Conservation (phyloP, 805 yeast species). For the Alloascoidea hylecoeti region DNA sequence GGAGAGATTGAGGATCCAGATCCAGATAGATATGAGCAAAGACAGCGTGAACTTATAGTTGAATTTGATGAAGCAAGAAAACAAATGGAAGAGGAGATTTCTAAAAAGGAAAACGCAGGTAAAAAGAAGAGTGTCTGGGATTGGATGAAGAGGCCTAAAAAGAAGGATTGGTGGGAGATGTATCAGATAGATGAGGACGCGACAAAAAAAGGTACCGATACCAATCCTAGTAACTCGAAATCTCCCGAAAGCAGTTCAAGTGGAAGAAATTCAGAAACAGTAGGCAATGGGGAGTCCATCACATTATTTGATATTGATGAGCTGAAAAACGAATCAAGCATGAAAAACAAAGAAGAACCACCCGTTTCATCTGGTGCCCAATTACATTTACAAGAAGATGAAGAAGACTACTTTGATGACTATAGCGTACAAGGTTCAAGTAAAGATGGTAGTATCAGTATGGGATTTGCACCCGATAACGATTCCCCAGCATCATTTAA, state of each 20-base stretch:
- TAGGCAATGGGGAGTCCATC: slow-evolving; percentile 25
- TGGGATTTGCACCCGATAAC: no score
- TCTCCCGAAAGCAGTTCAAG: no score
- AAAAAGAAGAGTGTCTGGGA: slow-evolving; percentile 18
- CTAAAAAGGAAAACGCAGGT: slow-evolving; percentile 10
- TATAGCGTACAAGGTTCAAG: no score
- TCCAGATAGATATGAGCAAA: slow-evolving; percentile 67
- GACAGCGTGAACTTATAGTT: slow-evolving; percentile 60
- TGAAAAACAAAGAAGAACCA: neutral
- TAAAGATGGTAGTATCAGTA: no score
- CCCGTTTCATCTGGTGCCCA: slow-evolving; percentile 2
- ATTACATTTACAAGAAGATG: slow-evolving; percentile 6
- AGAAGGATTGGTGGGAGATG: slow-evolving; percentile 44
- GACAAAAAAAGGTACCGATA: slow-evolving; percentile 33
- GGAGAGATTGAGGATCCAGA: slow-evolving; percentile 95
- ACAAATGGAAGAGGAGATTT: slow-evolving; percentile 26
- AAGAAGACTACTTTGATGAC: slow-evolving; percentile 6
- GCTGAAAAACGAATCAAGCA: slow-evolving; percentile 17
- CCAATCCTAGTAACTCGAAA: slow-evolving; percentile 50
- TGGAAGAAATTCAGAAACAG: slow-evolving; percentile 23
- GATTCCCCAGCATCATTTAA: no score
- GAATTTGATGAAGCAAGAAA: slow-evolving; percentile 83
- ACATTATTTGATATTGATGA: slow-evolving; percentile 23
- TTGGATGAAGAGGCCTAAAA: slow-evolving; percentile 32
- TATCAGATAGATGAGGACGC: slow-evolving; percentile 18